Percentiles rank a stretch among this genome's conserved stretches.
phyloP scores from a whole-genome alignment of 1,284 basidiomycete genomes.

The Ustilago tritici region DNA sequence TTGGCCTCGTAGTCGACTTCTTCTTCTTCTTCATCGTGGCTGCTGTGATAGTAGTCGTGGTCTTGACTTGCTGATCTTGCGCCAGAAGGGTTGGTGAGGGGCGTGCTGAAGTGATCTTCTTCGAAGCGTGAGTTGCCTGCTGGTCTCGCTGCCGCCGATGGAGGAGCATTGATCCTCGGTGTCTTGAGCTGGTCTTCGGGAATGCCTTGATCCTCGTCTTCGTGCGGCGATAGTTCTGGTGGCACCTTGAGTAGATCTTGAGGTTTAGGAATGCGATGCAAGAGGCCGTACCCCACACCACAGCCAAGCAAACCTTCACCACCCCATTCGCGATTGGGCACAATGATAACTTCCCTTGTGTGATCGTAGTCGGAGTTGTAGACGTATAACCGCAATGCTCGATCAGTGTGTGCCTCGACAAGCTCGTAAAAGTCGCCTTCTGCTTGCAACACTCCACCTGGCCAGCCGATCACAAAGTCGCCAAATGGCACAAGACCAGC shows the following conservation, averaged over 20 bases:
- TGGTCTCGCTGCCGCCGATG: constrained; percentile 25
- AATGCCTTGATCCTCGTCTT: constrained; percentile 16
- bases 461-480: constrained; percentile 93
- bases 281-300: constrained; percentile 65
- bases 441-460: constrained; percentile 83
- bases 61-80: constrained; percentile 15
- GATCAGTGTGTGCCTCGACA: constrained; percentile 92
- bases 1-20: constrained; percentile 50
- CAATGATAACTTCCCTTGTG: constrained; percentile 68
- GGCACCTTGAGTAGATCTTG: constrained; percentile 52
- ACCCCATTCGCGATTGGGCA: constrained; percentile 64
- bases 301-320: constrained; percentile 66
- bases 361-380: constrained; percentile 95
- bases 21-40: constrained; percentile 41
- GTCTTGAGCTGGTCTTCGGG: constrained; percentile 39
- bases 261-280: constrained; percentile 63
- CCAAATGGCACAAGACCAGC: constrained; percentile 84
- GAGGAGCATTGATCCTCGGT: constrained; percentile 35
- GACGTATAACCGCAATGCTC: constrained; percentile 90
- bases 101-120: constrained; percentile 36
- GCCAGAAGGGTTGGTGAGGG: constrained; percentile 20
- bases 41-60: constrained; percentile 18
- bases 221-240: constrained; percentile 29
- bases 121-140: constrained; percentile 19
- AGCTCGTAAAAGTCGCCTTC: constrained; percentile 97